Conservation (phyloP, 345 rosid species). For the Ailanthus altissimus region DNA sequence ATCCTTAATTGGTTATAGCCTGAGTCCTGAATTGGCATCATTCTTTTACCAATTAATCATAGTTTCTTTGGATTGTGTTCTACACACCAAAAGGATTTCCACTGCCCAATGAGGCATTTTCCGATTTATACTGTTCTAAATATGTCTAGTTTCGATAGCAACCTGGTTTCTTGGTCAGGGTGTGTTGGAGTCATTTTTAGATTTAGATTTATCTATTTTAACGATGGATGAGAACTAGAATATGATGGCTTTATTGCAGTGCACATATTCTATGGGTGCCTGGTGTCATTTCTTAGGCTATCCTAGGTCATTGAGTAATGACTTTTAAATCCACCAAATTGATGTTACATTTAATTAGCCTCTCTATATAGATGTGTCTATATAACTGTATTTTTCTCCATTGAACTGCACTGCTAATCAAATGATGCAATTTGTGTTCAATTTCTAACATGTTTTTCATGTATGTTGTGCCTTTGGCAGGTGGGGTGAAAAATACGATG, state of each 20-base stretch:
- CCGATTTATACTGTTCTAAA: not conserved
- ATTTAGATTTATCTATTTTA: not conserved
- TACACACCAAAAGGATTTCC: not conserved
- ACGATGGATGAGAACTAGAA: constrained; percentile 3
- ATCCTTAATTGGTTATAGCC: not conserved
- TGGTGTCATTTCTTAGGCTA: not conserved
- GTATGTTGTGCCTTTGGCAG: constrained; percentile 32
- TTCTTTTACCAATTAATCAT: not conserved
- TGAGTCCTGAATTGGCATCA: not conserved
- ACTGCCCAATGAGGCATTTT: not conserved
- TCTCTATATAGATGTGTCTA: not conserved
- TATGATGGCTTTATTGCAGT: not conserved
- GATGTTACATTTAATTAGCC: not conserved
- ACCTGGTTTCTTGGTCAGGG: not conserved
- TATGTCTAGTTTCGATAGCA: not conserved
- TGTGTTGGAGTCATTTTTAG: constrained; percentile 2
- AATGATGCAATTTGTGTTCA: not conserved
- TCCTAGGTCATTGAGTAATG: not conserved
- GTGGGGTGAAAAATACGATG: constrained; percentile 96
- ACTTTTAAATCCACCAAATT: not conserved
- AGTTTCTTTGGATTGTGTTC: not conserved
- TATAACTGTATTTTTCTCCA: not conserved
- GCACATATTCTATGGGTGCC: not conserved
- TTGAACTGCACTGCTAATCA: not conserved
- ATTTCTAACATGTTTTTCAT: not conserved